Percentiles rank a stretch among this genome's conserved stretches.
These are phyloP conservation scores for Drechslerella coelobrocha DNA, from an alignment of 2,329 filamentous ascomycete genomes.

Conservation along the genomic window DNA sequence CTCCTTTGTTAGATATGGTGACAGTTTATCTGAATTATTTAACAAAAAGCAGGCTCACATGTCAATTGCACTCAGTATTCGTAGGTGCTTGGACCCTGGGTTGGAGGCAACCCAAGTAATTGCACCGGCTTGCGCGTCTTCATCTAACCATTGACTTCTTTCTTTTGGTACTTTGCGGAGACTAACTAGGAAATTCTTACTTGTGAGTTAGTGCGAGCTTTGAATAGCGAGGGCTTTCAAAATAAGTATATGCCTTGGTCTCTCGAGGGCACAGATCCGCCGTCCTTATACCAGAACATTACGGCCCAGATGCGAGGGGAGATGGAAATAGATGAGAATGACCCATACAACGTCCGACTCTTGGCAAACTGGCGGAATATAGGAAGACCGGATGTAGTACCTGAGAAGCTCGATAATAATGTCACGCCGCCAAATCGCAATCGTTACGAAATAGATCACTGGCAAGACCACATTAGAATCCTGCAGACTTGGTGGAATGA, in stretches of 20 bases:
- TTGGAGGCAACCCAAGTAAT: no score
- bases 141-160: background rate
- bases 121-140: no score
- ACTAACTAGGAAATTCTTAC: no score
- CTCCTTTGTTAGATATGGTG: conserved; percentile 37
- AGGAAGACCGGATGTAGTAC: no score
- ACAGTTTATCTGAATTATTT: conserved; percentile 36
- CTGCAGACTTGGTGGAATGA: conserved; percentile 41
- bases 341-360: no score
- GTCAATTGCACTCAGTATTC: conserved; percentile 24
- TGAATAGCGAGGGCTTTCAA: conserved; percentile 33
- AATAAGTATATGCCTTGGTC: conserved; percentile 28
- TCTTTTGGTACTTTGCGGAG: no score
- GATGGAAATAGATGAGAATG: background rate
- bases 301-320: background rate
- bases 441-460: conserved; percentile 40
- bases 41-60: conserved; percentile 36
- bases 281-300: no score
- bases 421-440: no score
- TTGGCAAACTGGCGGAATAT: no score
- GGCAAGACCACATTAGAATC: conserved; percentile 37
- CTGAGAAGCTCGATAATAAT: no score
- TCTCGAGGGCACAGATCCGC: no score
- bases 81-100: conserved; percentile 3
- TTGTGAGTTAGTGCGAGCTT: conserved; percentile 33